These are phyloP conservation scores for Desmodesmus armatus DNA, from an alignment of 139 green algal genomes.

Conservation along the genomic window DNA sequence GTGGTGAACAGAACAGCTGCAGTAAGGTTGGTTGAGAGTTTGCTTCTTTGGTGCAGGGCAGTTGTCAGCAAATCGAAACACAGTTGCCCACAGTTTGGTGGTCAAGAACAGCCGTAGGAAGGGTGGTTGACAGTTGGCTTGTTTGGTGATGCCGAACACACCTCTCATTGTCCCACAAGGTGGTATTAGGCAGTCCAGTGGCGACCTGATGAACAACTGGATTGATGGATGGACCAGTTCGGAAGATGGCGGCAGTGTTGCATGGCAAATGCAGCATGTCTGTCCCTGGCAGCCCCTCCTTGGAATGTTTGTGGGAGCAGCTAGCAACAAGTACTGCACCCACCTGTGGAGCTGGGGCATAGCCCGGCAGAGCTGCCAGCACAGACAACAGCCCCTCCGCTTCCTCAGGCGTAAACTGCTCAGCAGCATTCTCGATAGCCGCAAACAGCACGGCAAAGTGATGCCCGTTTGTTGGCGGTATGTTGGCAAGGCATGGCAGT, in stretches of 20 bases:
- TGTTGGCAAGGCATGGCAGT: conserved; percentile 8
- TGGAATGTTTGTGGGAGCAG: no score
- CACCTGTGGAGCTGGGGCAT: conserved; percentile 26
- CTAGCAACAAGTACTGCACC: no score
- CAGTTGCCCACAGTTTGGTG: background rate
- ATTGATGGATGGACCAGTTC: background rate
- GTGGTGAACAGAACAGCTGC: background rate
- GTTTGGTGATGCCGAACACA: no score
- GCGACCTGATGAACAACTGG: background rate
- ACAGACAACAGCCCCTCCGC: conserved; percentile 20
- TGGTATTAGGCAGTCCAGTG: background rate
- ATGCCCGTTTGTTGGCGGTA: background rate
- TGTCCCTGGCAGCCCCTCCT: no score
- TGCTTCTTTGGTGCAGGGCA: background rate
- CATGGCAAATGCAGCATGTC: background rate
- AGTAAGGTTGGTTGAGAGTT: background rate
- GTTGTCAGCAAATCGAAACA: background rate
- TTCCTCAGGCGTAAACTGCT: background rate
- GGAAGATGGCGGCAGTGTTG: background rate
- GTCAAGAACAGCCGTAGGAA: background rate
- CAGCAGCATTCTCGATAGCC: conserved; percentile 19
- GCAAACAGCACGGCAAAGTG: conserved; percentile 28
- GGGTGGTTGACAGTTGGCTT: background rate
- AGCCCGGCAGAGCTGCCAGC: conserved; percentile 17
- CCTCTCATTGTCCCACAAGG: background rate